Base-by-base conservation (phyloP, 139 green algal genomes). In the Chlorella ohadii region DNA sequence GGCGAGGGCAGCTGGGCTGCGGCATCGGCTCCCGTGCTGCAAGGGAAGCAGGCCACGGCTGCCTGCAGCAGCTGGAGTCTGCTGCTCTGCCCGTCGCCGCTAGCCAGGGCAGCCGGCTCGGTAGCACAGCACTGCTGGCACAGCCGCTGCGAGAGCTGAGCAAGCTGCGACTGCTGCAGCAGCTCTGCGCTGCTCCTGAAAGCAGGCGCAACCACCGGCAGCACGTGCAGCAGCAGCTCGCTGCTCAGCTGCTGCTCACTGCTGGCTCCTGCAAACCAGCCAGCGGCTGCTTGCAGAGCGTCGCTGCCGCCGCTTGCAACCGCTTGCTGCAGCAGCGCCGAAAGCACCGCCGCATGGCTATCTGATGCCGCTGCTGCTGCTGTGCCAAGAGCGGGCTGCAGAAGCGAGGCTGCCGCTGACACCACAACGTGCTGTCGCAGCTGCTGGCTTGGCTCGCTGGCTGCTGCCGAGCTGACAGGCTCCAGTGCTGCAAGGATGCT, bases 31-130 rank as follows among this genome's bases (percentile, higher is more conserved):
- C 55, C 36, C 1, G 80, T 75, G 11, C 59, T 11, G 27, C 70
- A 61, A 2, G 72, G 82, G 72, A 83, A 87, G 76, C 82, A 87
- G 0, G 82, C 82, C n/a, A 72, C 82, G 11, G 72, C 72, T 1
- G 72, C 82, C 7, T 36, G 47, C 66, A 84, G 70, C 65, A 77
- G 47, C 79, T 73, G 56, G n/a, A 74, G 39, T 11, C 34, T 6
- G 2, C n/a, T n/a, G 28, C 22, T 11, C 61, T 83, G 63, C 16
- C 17, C 34, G 3, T 27, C 59, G 0, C 56, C 63, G 38, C 63
- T 63, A 59, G 33, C 72, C 22, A 78, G 41, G 16, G 73, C 74
- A 6, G 22, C 44, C 4, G 74, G 78, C 78, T 82, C 82, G 25
- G 31, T 23, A 22, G 70, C 44, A 4, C 31, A 25, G 12, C 25